Percentiles rank a stretch among this genome's conserved stretches.
Conservation (phyloP, 176 grass and related monocot genomes). For the Miscanthus lutarioriparius region DNA sequence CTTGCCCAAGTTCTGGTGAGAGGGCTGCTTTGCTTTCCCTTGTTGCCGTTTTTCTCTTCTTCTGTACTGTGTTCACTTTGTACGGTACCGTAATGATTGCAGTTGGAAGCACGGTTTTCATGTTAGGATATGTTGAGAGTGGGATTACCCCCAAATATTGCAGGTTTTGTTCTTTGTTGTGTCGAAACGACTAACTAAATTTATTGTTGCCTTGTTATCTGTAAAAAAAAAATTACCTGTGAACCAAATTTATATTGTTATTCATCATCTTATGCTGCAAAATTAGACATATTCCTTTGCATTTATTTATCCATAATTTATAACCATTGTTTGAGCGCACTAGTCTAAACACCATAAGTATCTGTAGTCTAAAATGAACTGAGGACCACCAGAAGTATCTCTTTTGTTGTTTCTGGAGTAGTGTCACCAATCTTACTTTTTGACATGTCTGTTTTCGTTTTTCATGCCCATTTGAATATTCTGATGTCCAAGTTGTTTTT, state of each 20-base stretch:
- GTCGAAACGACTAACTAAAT: not conserved
- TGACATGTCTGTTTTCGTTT: not conserved
- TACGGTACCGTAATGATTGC: not conserved
- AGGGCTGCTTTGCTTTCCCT: not conserved
- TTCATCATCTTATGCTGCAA: not conserved
- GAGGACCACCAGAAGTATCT: not conserved
- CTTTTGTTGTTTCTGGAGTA: not conserved
- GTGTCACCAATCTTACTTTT: not conserved
- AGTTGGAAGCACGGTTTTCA: not conserved
- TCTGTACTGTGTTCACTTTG: not conserved
- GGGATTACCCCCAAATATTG: not conserved
- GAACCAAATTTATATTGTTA: not conserved
- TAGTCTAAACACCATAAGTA: not conserved
- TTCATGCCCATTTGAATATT: not conserved
- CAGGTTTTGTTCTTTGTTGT: not conserved
- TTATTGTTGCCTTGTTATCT: not conserved
- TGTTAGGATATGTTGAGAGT: not conserved
- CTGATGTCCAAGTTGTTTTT: not conserved
- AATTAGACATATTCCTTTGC: not conserved
- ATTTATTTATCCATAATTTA: not conserved
- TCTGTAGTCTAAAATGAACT: not conserved
- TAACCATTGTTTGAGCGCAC: not conserved
- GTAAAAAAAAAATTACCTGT: not conserved
- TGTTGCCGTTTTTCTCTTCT: too few species aligned
- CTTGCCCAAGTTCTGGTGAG: conserved; percentile 70